Evolutionary conservation across 345 rosid species (phyloP).

Genomic region (Bruguiera gymnorhiza): DNA sequence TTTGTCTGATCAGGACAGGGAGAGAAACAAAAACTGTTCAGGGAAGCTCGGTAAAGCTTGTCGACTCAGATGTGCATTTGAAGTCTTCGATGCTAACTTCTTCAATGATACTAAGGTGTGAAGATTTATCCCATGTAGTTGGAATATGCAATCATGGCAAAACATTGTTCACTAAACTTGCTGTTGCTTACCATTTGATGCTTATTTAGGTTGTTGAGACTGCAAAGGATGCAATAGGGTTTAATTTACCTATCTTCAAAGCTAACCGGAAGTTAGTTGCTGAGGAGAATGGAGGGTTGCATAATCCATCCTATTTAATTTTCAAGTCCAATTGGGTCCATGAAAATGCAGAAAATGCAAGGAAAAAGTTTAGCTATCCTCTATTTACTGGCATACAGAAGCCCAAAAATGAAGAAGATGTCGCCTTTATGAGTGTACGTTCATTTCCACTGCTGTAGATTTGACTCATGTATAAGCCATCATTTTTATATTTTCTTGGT

Average conservation of each 20-base stretch:
- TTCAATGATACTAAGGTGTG: conserved; percentile 66
- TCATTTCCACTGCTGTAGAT: background rate
- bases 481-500: no score
- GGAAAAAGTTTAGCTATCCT: conserved; percentile 49
- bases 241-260: conserved; percentile 52
- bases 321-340: conserved; percentile 62
- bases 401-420: conserved; percentile 60
- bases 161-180: background rate
- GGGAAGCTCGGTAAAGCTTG: conserved; percentile 36
- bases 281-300: conserved; percentile 63
- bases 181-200: background rate
- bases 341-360: conserved; percentile 15
- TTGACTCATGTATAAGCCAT: background rate
- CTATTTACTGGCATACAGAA: conserved; percentile 26
- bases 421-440: conserved; percentile 79
- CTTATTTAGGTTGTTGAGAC: conserved; percentile 48
- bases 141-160: background rate
- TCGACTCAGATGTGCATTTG: conserved; percentile 34
- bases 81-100: conserved; percentile 59
- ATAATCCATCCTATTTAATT: conserved; percentile 59
- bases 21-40: conserved; percentile 24
- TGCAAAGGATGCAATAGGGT: conserved; percentile 52
- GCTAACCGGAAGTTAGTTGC: conserved; percentile 67
- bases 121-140: background rate
- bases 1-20: conserved; percentile 48